Conservation (phyloP, 768 basidiomycete species). For the Kondoa subrosea region DNA sequence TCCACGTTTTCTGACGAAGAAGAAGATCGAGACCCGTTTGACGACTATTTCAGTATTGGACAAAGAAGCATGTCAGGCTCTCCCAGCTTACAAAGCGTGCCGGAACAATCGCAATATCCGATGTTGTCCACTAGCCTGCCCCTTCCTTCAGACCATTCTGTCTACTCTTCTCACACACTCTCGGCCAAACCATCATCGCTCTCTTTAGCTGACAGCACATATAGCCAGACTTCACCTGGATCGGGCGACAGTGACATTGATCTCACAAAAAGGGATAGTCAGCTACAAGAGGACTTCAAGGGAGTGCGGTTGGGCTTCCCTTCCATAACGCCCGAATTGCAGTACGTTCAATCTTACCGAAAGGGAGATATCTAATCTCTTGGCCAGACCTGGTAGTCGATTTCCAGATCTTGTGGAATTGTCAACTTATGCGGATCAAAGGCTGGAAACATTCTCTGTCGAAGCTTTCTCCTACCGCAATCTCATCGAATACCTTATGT, state of each 20-base stretch:
- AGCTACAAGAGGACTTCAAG: background rate
- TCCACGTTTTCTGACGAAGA: constrained; percentile 7
- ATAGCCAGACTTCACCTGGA: background rate
- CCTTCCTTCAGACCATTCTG: too few relatives aligned
- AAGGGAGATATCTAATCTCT: background rate
- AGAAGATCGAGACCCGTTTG: background rate
- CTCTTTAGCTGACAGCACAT: background rate
- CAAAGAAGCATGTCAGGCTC: too few relatives aligned
- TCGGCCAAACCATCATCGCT: background rate
- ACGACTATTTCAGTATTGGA: background rate
- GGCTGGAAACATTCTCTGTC: background rate
- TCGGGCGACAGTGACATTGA: background rate
- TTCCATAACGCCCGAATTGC: background rate
- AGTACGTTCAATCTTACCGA: background rate
- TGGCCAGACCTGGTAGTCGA: background rate
- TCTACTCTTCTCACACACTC: too few relatives aligned
- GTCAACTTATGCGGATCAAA: background rate
- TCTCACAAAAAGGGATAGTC: background rate
- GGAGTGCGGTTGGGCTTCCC: constrained; percentile 1
- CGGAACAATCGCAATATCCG: too few relatives aligned
- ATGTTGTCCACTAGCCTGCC: too few relatives aligned
- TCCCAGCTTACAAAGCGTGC: too few relatives aligned
- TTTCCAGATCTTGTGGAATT: constrained; percentile 3
- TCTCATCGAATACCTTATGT: constrained; percentile 2
- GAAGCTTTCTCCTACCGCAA: background rate